Evolutionary conservation across 208 protist genomes (phyloP).

Genomic region (Leishmania arabica): DNA sequence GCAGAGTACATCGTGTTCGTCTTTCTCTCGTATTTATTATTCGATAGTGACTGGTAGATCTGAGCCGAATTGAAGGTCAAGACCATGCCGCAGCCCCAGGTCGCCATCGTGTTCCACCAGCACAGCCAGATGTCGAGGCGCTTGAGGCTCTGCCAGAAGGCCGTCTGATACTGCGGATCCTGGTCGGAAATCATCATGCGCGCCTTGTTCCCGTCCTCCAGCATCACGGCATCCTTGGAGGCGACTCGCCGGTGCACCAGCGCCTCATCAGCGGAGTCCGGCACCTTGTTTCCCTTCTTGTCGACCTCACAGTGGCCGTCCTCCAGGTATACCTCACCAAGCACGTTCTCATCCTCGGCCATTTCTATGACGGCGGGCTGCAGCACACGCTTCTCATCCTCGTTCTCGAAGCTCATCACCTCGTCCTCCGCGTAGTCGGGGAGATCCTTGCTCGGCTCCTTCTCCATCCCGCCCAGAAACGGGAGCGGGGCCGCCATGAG

Average conservation of each 20-base stretch:
- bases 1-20: constrained; percentile 53
- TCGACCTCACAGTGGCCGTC: not conserved
- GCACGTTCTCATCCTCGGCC: constrained; percentile 16
- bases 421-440: constrained; percentile 12
- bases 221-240: constrained; percentile 10
- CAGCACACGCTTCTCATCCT: constrained; percentile 20
- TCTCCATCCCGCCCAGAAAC: constrained; percentile 55
- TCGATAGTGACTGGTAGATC: constrained; percentile 55
- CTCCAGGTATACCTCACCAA: constrained; percentile 16
- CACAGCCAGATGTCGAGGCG: constrained; percentile 58
- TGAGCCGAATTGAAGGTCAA: constrained; percentile 69
- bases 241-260: not conserved
- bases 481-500: constrained; percentile 37
- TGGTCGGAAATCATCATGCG: constrained; percentile 30
- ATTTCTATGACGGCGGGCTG: constrained; percentile 9
- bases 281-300: not conserved
- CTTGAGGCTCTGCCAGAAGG: constrained; percentile 50
- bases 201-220: constrained; percentile 34
- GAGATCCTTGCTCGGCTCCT: constrained; percentile 36
- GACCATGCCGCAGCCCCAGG: constrained; percentile 67
- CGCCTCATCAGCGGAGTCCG: not conserved
- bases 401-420: not conserved
- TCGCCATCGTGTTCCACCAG: constrained; percentile 59
- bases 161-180: constrained; percentile 62
- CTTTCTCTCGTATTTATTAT: constrained; percentile 34